Evolutionary conservation across 2,329 filamentous ascomycete species (phyloP).

Genomic region (Botrytis aclada): DNA sequence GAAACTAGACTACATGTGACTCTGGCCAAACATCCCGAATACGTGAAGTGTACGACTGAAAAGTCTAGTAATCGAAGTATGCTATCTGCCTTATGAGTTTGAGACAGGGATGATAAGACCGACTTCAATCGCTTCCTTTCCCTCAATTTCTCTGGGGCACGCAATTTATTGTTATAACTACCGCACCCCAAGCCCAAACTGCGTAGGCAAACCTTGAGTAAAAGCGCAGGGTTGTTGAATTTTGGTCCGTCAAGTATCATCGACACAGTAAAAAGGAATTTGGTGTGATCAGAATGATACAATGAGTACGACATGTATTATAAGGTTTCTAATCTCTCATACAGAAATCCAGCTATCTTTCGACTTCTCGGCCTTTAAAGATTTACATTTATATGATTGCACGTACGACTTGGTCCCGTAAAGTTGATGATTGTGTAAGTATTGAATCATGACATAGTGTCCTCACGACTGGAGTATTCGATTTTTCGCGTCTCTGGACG

Average conservation of each 20-base stretch:
- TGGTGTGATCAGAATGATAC: constrained; percentile 21
- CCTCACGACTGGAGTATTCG: background rate
- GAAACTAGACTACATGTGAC: too few species aligned
- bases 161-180: background rate
- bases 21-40: background rate
- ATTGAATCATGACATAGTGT: background rate
- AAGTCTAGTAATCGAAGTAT: background rate
- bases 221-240: too few species aligned
- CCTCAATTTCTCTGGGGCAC: background rate
- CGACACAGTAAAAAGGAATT: constrained; percentile 28
- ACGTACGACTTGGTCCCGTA: background rate
- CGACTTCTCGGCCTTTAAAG: background rate
- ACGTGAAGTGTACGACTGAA: too few species aligned
- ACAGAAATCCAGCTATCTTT: background rate
- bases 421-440: background rate
- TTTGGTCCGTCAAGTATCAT: background rate
- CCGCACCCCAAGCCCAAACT: too few species aligned
- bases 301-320: background rate
- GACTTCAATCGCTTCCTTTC: background rate
- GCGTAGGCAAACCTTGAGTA: too few species aligned
- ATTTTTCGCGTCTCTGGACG: background rate
- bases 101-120: background rate
- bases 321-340: too few species aligned
- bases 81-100: background rate
- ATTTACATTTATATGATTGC: background rate